phyloP scores from a whole-genome alignment of 176 grass and related monocot species.

The Zea mays region Zm-B73-REFERENCE-NAM-5.0 NC_050096.1:85532001-85532500 shows the following conservation, averaged over 20 bases:
- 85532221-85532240: slow-evolving; percentile 4
- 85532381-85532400: not conserved
- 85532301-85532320: not conserved
- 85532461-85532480: not conserved
- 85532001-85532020: slow-evolving; percentile 90
- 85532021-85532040: slow-evolving; percentile 78
- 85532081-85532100: slow-evolving; percentile 67
- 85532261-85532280: not conserved
- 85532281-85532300: not conserved
- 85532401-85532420: slow-evolving; percentile 5
- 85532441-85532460: slow-evolving; percentile 13
- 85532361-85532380: not conserved
- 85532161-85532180: slow-evolving; percentile 85
- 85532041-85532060: slow-evolving; percentile 86
- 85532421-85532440: slow-evolving; percentile 17
- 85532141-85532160: slow-evolving; percentile 70
- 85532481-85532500: not conserved
- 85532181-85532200: slow-evolving; percentile 81
- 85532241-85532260: not conserved
- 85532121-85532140: slow-evolving; percentile 94
- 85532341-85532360: not conserved
- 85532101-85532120: slow-evolving; percentile 70
- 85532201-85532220: slow-evolving; percentile 20
- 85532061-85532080: slow-evolving; percentile 78
- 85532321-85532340: slow-evolving; percentile 1